Evolutionary conservation across 2,329 filamentous ascomycete species (phyloP).

Genomic region (Sporothrix pseudoabietina): DNA sequence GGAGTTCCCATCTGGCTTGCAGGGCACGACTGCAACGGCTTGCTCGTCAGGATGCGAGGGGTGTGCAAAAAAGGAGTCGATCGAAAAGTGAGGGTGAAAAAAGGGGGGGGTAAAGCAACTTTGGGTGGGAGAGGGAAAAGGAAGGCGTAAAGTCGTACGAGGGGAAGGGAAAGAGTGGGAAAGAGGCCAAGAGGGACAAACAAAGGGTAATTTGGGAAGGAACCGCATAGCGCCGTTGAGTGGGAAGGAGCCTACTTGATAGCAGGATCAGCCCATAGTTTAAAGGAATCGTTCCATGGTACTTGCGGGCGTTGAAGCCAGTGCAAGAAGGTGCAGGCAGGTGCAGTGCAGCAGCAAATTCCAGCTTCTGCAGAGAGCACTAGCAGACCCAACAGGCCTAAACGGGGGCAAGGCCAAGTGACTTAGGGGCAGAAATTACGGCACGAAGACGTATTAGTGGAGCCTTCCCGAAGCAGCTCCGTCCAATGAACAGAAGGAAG

Average conservation of each 20-base stretch:
- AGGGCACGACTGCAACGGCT: not conserved
- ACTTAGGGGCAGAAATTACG: not conserved
- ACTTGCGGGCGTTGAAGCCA: not conserved
- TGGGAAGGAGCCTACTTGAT: conserved; percentile 25
- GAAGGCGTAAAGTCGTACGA: conserved; percentile 31
- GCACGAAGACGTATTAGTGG: conserved; percentile 9
- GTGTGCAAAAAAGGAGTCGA: not conserved
- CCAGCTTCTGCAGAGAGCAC: not conserved
- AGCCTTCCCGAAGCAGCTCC: not conserved
- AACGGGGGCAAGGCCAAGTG: not conserved
- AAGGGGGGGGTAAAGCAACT: not conserved
- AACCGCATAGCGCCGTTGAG: conserved; percentile 18
- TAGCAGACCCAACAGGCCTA: not conserved
- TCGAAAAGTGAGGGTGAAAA: not conserved
- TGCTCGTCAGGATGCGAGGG: not conserved
- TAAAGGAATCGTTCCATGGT: conserved; percentile 34
- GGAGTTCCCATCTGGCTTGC: not conserved
- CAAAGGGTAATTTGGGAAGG: conserved; percentile 24
- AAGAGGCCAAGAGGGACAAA: not conserved
- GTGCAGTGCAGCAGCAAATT: not conserved
- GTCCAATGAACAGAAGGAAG: not conserved
- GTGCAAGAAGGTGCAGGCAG: not conserved
- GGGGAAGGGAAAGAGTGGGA: conserved; percentile 21
- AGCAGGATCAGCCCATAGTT: conserved; percentile 35
- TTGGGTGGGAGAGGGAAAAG: not conserved